Percentiles rank a stretch among this genome's conserved stretches.
Evolutionary conservation across 2,329 filamentous ascomycete genomes (phyloP).

Genomic region (Microsporum audouinii): DNA sequence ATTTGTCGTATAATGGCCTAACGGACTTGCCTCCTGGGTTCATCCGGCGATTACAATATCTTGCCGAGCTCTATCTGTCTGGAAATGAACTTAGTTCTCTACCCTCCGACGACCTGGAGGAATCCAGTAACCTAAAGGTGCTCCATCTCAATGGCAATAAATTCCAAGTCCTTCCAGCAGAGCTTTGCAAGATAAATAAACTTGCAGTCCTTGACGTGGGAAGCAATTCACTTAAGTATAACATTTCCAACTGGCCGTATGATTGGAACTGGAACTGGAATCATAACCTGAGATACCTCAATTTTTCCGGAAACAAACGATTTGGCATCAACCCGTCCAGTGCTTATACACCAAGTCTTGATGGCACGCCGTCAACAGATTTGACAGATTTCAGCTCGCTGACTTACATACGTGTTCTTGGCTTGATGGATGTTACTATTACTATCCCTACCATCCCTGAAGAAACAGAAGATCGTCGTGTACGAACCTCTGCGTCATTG

Average conservation of each 20-base stretch:
- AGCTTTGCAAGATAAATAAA: slow-evolving; percentile 87
- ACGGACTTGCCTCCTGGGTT: slow-evolving; percentile 84
- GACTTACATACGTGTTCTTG: slow-evolving; percentile 71
- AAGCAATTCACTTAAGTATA: slow-evolving; percentile 93
- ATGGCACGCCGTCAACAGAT: slow-evolving; percentile 49
- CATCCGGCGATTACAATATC: slow-evolving; percentile 77
- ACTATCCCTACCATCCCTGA: slow-evolving; percentile 89
- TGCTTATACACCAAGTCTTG: slow-evolving; percentile 40
- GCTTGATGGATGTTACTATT: slow-evolving; percentile 94
- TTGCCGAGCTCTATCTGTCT: slow-evolving; percentile 86
- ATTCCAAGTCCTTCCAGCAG: slow-evolving; percentile 90
- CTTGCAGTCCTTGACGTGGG: slow-evolving; percentile 86
- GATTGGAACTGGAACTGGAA: slow-evolving; percentile 99
- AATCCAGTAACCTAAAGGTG: slow-evolving; percentile 73
- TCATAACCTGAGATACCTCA: slow-evolving; percentile 84
- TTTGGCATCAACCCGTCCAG: slow-evolving; percentile 71
- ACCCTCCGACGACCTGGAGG: slow-evolving; percentile 86
- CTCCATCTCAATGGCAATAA: slow-evolving; percentile 96
- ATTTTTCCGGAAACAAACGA: slow-evolving; percentile 91
- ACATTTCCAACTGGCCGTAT: slow-evolving; percentile 96
- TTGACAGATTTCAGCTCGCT: slow-evolving; percentile 85
- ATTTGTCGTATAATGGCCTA: slow-evolving; percentile 88
- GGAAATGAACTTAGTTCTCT: slow-evolving; percentile 87
- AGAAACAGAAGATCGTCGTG: slow-evolving; percentile 85
- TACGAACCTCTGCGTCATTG: slow-evolving; percentile 89